Percentiles rank a stretch among this genome's conserved stretches.
phyloP scores from a whole-genome alignment of 169 alveolate species.

The Plasmodium falciparum region DNA sequence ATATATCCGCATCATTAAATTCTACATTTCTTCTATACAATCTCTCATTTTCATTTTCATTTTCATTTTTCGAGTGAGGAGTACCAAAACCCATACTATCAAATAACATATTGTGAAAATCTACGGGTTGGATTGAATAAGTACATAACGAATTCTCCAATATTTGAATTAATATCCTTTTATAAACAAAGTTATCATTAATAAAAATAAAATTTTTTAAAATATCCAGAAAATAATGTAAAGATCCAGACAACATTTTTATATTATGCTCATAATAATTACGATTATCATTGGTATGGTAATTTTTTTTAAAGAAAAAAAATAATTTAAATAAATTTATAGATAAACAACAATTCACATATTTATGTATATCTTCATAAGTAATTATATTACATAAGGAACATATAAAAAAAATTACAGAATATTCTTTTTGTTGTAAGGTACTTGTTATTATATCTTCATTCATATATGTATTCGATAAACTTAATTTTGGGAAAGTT shows the following conservation, averaged over 20 bases:
- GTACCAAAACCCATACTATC: not conserved
- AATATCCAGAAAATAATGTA: constrained; percentile 21
- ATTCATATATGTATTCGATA: not conserved
- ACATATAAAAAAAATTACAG: constrained; percentile 20
- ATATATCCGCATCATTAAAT: not conserved
- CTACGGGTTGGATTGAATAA: no score
- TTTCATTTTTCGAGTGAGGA: not conserved
- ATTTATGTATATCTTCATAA: constrained; percentile 16
- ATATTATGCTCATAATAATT: constrained; percentile 24
- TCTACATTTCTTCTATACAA: no score
- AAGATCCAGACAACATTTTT: not conserved
- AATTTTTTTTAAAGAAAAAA: constrained; percentile 22
- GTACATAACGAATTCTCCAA: not conserved
- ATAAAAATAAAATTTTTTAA: constrained; percentile 15
- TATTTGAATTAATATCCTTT: constrained; percentile 7
- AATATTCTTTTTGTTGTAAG: constrained; percentile 49
- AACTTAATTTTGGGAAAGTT: constrained; percentile 5
- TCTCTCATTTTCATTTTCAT: not conserved
- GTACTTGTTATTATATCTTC: constrained; percentile 38
- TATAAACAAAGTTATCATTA: constrained; percentile 33
- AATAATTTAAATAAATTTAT: constrained; percentile 38
- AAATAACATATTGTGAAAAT: no score
- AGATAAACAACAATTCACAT: constrained; percentile 15
- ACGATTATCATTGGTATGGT: not conserved
- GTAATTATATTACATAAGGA: constrained; percentile 23